A percentile compares a stretch with the other conserved stretches of the same genome.
phyloP scores from a whole-genome alignment of 2,329 filamentous ascomycete genomes.

The Phialemonium atrogriseum region DNA sequence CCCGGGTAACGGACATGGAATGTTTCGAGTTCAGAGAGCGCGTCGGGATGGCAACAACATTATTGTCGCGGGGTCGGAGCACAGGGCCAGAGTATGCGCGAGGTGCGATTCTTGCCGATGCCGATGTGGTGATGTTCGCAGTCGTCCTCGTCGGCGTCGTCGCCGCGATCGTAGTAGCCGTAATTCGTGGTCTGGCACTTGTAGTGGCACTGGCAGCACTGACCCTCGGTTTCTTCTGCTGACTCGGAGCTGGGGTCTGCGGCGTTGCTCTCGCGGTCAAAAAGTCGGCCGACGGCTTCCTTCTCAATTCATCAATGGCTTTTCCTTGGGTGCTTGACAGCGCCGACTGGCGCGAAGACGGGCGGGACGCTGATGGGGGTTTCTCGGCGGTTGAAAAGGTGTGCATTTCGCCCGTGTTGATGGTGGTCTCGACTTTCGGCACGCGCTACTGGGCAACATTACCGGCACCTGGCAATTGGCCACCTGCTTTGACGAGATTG shows the following conservation, averaged over 20 bases:
- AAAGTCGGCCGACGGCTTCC: constrained; percentile 15
- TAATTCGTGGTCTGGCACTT: too few species aligned
- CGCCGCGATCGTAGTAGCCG: too few species aligned
- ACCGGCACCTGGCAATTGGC: too few species aligned
- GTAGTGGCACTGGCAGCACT: neutral
- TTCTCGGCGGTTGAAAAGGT: constrained; percentile 3
- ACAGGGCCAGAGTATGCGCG: constrained; percentile 14
- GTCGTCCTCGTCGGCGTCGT: constrained; percentile 11
- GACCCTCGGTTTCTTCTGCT: too few species aligned
- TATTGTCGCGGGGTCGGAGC: constrained; percentile 25
- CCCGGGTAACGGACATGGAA: constrained; percentile 8
- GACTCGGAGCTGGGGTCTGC: too few species aligned
- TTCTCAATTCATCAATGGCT: constrained; percentile 4
- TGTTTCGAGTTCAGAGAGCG: constrained; percentile 18
- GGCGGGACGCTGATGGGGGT: constrained; percentile 5
- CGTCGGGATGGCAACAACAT: constrained; percentile 26
- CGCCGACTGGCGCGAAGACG: constrained; percentile 4
- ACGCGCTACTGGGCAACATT: too few species aligned
- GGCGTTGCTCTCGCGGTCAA: constrained; percentile 12
- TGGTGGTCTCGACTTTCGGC: too few species aligned
- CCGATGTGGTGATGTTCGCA: constrained; percentile 14
- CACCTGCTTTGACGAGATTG: constrained; percentile 2
- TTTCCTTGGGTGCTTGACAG: constrained; percentile 1
- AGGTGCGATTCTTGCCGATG: too few species aligned
- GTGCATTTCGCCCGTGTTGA: constrained; percentile 7